A percentile compares a stretch with the other conserved stretches of the same genome.
These are phyloP conservation scores for Phaeotremella skinneri DNA, from an alignment of 768 basidiomycete species.

Conservation along the genomic window DNA sequence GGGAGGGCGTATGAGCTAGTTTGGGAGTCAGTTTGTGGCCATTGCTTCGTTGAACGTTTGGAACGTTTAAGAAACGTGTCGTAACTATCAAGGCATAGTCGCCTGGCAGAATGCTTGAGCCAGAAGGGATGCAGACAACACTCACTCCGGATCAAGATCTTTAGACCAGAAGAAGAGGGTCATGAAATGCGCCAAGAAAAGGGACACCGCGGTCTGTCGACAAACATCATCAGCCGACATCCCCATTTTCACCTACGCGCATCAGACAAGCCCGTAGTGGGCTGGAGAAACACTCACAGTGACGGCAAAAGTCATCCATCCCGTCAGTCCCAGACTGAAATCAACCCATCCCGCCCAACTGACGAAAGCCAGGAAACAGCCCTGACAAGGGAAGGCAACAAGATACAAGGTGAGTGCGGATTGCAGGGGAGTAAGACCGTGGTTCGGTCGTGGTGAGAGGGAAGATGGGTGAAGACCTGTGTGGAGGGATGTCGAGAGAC, in stretches of 20 bases:
- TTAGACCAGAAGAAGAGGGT: slow-evolving; percentile 76
- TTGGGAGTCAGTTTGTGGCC: background rate
- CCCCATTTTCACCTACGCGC: too few relatives aligned
- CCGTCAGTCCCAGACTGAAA: slow-evolving; percentile 66
- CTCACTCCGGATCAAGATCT: slow-evolving; percentile 72
- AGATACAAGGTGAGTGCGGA: slow-evolving; percentile 60
- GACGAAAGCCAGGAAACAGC: slow-evolving; percentile 69
- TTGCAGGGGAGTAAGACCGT: slow-evolving; percentile 52
- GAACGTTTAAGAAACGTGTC: background rate
- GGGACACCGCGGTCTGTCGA: slow-evolving; percentile 66
- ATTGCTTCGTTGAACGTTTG: background rate
- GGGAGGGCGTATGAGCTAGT: slow-evolving; percentile 78
- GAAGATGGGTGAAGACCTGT: slow-evolving; percentile 24
- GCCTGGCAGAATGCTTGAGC: background rate
- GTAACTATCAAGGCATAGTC: background rate
- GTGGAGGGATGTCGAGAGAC: slow-evolving; percentile 85
- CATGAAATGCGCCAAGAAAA: slow-evolving; percentile 64
- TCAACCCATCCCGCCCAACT: slow-evolving; percentile 72
- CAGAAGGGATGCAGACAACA: slow-evolving; percentile 5
- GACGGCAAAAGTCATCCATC: slow-evolving; percentile 67
- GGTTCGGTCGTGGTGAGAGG: slow-evolving; percentile 6
- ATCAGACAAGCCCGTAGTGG: too few relatives aligned
- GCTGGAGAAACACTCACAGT: slow-evolving; percentile 60
- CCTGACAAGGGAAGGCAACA: slow-evolving; percentile 76
- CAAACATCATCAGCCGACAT: background rate